phyloP scores from a whole-genome alignment of 2,329 filamentous ascomycete genomes.

The Colletotrichum zoysiae region DNA sequence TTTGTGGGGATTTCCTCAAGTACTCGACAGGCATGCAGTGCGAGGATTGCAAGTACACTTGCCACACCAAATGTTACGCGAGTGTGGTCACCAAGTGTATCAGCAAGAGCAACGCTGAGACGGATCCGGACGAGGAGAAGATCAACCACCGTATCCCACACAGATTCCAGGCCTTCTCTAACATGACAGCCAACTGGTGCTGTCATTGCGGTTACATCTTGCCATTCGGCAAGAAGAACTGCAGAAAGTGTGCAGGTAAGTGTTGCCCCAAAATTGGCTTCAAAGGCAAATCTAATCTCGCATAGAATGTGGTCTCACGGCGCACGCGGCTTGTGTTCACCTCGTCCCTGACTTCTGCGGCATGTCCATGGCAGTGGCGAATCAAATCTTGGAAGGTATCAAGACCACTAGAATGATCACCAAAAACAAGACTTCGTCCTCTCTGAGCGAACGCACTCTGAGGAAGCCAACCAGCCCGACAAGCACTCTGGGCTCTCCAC shows the following conservation, averaged over 20 bases:
- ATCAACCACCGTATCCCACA: constrained; percentile 99
- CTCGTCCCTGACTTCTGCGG: constrained; percentile 98
- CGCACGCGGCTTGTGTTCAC: constrained; percentile 91
- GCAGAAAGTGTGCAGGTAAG: constrained; percentile 88
- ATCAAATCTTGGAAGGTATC: constrained; percentile 91
- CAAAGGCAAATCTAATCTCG: constrained; percentile 46
- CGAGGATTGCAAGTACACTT: constrained; percentile 99
- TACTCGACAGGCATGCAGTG: constrained; percentile 99
- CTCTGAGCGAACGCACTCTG: constrained; percentile 75
- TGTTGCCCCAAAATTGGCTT: constrained; percentile 23
- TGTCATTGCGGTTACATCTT: constrained; percentile 98
- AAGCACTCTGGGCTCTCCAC: constrained; percentile 51
- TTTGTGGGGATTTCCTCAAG: constrained; percentile 98
- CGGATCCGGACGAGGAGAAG: constrained; percentile 98
- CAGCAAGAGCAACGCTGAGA: constrained; percentile 98
- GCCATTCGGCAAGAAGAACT: constrained; percentile 94
- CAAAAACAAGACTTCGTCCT: constrained; percentile 66
- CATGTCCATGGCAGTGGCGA: constrained; percentile 98
- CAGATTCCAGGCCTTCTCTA: constrained; percentile 95
- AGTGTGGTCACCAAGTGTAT: constrained; percentile 99
- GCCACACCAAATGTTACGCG: constrained; percentile 95
- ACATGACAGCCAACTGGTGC: constrained; percentile 99
- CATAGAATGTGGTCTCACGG: constrained; percentile 89
- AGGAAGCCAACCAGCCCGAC: constrained; percentile 65
- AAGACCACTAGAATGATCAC: constrained; percentile 80